phyloP scores from a whole-genome alignment of 2,329 filamentous ascomycete genomes.

The Ceratocystis colombiana region DNA sequence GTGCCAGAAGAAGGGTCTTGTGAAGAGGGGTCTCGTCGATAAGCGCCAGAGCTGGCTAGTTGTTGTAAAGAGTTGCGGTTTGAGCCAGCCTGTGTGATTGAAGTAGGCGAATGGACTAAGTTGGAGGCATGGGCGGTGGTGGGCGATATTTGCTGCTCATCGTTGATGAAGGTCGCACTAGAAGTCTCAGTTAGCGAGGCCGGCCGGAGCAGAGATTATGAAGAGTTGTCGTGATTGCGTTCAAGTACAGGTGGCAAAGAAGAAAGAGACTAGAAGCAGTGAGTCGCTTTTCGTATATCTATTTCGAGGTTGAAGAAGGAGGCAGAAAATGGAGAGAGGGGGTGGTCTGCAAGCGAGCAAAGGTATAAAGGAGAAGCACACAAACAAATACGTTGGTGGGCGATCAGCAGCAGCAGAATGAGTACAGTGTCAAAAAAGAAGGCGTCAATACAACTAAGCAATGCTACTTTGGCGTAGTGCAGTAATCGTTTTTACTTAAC shows the following conservation, averaged over 20 bases:
- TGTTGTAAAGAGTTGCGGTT: slow-evolving; percentile 34
- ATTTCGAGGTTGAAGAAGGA: not conserved
- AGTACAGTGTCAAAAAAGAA: not conserved
- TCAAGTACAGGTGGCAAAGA: not conserved
- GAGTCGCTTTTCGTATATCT: not conserved
- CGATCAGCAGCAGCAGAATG: not conserved
- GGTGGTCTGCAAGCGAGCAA: not conserved
- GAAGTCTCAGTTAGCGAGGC: slow-evolving; percentile 5
- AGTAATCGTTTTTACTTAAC: not conserved
- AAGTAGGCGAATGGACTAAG: slow-evolving; percentile 35
- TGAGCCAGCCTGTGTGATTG: slow-evolving; percentile 27
- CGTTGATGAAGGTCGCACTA: slow-evolving; percentile 32
- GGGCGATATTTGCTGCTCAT: slow-evolving; percentile 42
- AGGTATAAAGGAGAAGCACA: not conserved
- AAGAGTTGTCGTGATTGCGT: slow-evolving; percentile 30
- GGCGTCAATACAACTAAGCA: not conserved
- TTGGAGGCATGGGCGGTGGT: slow-evolving; percentile 39
- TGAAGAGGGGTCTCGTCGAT: slow-evolving; percentile 30
- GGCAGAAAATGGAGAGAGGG: not conserved
- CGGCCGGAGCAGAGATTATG: not conserved
- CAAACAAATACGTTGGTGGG: not conserved
- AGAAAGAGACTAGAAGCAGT: not conserved
- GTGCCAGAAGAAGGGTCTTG: slow-evolving; percentile 49
- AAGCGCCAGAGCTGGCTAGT: slow-evolving; percentile 14
- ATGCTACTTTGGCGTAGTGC: not conserved